phyloP scores from a whole-genome alignment of 768 basidiomycete species.

The Hortiboletus campestris region DNA sequence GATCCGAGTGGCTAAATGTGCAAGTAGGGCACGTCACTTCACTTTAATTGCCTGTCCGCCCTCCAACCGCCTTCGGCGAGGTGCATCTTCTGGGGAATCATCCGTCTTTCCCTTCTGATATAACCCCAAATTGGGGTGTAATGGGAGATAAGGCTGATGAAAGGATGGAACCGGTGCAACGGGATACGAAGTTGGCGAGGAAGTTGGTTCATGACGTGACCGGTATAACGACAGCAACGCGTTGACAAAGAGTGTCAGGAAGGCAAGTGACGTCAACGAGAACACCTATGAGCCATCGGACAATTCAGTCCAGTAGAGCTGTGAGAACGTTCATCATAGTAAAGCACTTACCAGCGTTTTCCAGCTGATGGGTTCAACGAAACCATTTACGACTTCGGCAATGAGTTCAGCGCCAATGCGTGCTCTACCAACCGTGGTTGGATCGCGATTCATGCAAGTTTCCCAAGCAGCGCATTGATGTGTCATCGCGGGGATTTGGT shows the following conservation, averaged over 20 bases:
- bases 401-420: conserved; percentile 91
- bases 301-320: conserved; percentile 19
- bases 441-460: conserved; percentile 93
- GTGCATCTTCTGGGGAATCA: conserved; percentile 39
- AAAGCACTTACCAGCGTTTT: conserved; percentile 77
- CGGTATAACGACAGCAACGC: conserved; percentile 77
- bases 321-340: conserved; percentile 10
- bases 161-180: conserved; percentile 40
- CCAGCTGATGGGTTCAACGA: conserved; percentile 97
- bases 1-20: conserved; percentile 28
- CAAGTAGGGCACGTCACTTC: conserved; percentile 37
- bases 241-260: conserved; percentile 79
- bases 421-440: conserved; percentile 83
- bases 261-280: conserved; percentile 71
- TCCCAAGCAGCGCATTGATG: conserved; percentile 89
- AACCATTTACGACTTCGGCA: conserved; percentile 94
- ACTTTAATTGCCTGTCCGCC: conserved; percentile 54
- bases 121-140: conserved; percentile 49
- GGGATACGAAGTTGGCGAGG: conserved; percentile 40
- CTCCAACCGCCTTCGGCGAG: conserved; percentile 55
- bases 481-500: conserved; percentile 84
- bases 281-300: conserved; percentile 49
- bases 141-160: conserved; percentile 51
- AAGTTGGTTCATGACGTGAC: conserved; percentile 52
- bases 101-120: conserved; percentile 35